Evolutionary conservation across 1,284 basidiomycete genomes (phyloP), one percentile per base, ranked within the genome.

Genomic region (Garcileccinum viscosum): DNA sequence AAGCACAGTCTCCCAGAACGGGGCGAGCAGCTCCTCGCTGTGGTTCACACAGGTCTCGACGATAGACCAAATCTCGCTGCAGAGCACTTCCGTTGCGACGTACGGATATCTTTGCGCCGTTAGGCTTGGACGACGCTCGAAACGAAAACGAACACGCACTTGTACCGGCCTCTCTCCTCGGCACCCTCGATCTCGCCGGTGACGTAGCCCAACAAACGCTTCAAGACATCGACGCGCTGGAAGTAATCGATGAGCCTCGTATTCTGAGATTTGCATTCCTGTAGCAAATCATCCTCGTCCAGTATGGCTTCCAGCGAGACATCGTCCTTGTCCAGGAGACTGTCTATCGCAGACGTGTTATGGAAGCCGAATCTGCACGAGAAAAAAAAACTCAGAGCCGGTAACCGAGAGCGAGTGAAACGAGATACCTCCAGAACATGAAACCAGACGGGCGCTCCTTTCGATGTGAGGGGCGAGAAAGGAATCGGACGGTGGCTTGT

Each of bases 201-300:
- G 74, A 95, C 94, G 83, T 95, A 95, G 64, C 89, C 93, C 68
- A 96, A 83, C 76, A 96, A 82, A 66, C 90, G 87, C 81, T 94
- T 91, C 68, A 96, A 82, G 53, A 96, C 92, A 78, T 95, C 92
- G 67, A 90, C 86, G 72, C 93, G 88, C 74, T 91, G 90, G 72
- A 96, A 93, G 80, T 95, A 96, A 79, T 94, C 91, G 73, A 95
- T 91, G 62, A 96, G 89, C 73, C 95, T 87, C 44, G 93, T 92
- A 80, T 98, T 98, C 81, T 97, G 95, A 5, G 94, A 88, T 82
- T 99, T 99, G 88, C 95, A 96, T 81, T 99, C 97, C 81, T 95
- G 94, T 64, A 99, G 84, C 66, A 98, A 86, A 80, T 98, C 96
- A 79, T 95, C 94, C 83, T 98, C 95, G 83, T 98, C 96, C 68